Conservation (phyloP, 2,329 filamentous ascomycete genomes). For the Ophiostoma populinum region DNA sequence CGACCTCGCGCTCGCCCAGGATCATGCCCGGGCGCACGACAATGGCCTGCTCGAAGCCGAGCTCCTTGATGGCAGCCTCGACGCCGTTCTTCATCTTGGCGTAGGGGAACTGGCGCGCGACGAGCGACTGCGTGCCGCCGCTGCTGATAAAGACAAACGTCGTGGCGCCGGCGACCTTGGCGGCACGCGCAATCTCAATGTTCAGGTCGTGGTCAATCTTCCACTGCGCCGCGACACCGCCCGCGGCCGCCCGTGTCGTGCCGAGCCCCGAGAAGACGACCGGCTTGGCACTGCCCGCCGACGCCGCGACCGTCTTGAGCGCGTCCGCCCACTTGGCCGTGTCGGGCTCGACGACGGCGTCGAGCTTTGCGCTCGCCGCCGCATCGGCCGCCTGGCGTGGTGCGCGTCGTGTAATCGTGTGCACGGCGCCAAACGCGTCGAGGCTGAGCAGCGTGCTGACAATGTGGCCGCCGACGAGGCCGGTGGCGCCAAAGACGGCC, state of each 20-base stretch:
- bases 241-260: constrained; percentile 61
- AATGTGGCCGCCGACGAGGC: constrained; percentile 57
- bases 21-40: constrained; percentile 62
- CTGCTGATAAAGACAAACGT: constrained; percentile 65
- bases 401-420: constrained; percentile 49
- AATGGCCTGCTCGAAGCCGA: constrained; percentile 63
- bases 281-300: constrained; percentile 39
- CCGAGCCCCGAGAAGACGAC: constrained; percentile 65
- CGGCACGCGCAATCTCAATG: constrained; percentile 56
- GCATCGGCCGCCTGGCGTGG: constrained; percentile 34
- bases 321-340: constrained; percentile 48
- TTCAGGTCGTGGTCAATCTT: constrained; percentile 83
- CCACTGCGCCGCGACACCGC: constrained; percentile 62
- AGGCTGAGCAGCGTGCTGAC: constrained; percentile 44
- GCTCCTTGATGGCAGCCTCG: constrained; percentile 54
- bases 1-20: constrained; percentile 48
- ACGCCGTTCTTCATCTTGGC: constrained; percentile 72
- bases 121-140: constrained; percentile 26
- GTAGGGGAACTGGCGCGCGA: constrained; percentile 28
- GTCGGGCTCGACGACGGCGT: constrained; percentile 49
- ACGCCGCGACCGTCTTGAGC: constrained; percentile 29
- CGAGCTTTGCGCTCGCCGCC: constrained; percentile 46
- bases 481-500: constrained; percentile 46
- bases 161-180: constrained; percentile 52
- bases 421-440: constrained; percentile 32